Evolutionary conservation across 352 stramenopile species (phyloP).

Genomic region (Phytophthora gonapodyides): DNA sequence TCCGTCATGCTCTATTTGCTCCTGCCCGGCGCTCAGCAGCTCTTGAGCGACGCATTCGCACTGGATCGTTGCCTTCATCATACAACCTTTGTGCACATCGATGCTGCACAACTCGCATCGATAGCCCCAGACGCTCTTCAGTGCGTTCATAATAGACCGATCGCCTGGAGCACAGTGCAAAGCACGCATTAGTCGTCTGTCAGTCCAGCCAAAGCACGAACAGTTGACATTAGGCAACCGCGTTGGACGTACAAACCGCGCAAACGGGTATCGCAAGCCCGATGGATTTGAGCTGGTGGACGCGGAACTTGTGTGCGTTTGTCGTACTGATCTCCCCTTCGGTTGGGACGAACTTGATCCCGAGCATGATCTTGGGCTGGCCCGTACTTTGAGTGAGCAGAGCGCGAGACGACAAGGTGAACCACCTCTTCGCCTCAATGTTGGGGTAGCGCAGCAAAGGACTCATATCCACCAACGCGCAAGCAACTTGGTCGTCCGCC

Average conservation of each 20-base stretch:
- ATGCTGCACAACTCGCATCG: conserved; percentile 80
- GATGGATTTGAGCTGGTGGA: conserved; percentile 87
- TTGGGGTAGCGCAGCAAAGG: conserved; percentile 78
- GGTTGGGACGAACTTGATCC: conserved; percentile 78
- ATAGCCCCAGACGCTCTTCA: conserved; percentile 83
- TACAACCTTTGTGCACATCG: conserved; percentile 86
- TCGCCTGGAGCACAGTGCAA: conserved; percentile 45
- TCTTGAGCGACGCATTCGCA: conserved; percentile 65
- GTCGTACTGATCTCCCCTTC: conserved; percentile 59
- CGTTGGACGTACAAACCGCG: conserved; percentile 60
- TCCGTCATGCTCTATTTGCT: conserved; percentile 37
- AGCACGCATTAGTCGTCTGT: conserved; percentile 18
- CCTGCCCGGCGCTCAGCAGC: conserved; percentile 22
- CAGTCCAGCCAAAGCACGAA: not conserved
- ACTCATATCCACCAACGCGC: conserved; percentile 80
- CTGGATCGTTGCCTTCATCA: conserved; percentile 87
- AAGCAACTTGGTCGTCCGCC: conserved; percentile 79
- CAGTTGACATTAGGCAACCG: not conserved
- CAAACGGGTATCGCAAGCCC: conserved; percentile 81
- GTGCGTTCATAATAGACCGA: conserved; percentile 83
- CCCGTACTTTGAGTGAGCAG: conserved; percentile 53
- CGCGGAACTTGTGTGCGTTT: conserved; percentile 86
- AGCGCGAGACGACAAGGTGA: conserved; percentile 71
- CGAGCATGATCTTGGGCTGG: conserved; percentile 69
- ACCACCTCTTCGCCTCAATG: conserved; percentile 76